phyloP scores from a whole-genome alignment of 148 eudicot species.

The Camellia lanceoleosa region DNA sequence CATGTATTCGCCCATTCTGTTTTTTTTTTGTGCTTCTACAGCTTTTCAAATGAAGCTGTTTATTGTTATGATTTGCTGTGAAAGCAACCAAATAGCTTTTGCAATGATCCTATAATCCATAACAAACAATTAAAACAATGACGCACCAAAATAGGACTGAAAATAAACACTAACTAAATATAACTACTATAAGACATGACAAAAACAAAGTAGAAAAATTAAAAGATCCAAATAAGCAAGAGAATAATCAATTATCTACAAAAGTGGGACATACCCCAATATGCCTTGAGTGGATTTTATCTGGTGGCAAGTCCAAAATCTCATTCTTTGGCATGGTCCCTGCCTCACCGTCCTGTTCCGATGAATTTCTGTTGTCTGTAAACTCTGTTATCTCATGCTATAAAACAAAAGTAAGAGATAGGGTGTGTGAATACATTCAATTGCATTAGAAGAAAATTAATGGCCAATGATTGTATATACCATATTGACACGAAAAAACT shows the following conservation, averaged over 20 bases:
- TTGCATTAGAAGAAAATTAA: neutral
- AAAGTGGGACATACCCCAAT: constrained; percentile 38
- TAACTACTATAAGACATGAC: neutral
- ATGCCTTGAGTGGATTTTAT: constrained; percentile 29
- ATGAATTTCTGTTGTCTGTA: constrained; percentile 33
- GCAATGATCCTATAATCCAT: neutral
- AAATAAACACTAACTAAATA: neutral
- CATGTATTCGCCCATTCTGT: neutral
- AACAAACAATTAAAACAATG: too few species aligned
- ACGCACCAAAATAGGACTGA: neutral
- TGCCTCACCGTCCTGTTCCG: constrained; percentile 22
- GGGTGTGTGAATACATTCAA: neutral
- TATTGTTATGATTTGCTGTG: neutral
- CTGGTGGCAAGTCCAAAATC: constrained; percentile 28
- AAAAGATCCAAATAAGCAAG: neutral
- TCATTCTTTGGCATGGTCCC: constrained; percentile 40
- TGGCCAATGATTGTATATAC: neutral
- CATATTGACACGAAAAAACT: neutral
- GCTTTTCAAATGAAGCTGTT: neutral
- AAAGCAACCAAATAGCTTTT: neutral
- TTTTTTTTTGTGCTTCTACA: neutral
- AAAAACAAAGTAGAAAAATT: neutral
- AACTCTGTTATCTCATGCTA: constrained; percentile 27
- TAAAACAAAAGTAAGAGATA: neutral
- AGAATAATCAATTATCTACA: neutral